A percentile compares a stretch with the other conserved stretches of the same genome.
Conservation (phyloP, 2,329 filamentous ascomycete species). For the Trichoderma sp. region DNA sequence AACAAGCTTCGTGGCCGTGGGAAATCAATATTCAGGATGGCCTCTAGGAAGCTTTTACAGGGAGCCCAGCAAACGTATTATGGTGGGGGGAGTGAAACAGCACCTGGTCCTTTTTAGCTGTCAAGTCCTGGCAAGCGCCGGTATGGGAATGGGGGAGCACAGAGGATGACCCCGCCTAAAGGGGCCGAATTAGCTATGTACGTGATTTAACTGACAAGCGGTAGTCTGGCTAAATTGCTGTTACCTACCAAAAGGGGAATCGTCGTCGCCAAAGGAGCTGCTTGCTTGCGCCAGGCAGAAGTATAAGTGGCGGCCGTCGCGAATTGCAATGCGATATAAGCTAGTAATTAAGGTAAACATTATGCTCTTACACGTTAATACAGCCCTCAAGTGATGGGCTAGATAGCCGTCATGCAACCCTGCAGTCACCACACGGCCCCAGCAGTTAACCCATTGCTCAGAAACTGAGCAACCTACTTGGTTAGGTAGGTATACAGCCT, state of each 20-base stretch:
- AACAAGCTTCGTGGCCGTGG: not conserved
- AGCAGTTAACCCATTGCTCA: not conserved
- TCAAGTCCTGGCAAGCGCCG: not conserved
- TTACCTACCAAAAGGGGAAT: constrained; percentile 23
- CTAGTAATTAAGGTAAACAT: constrained; percentile 24
- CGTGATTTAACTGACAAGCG: constrained; percentile 13
- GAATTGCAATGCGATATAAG: constrained; percentile 11
- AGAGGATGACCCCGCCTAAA: not conserved
- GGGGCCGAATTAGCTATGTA: not conserved
- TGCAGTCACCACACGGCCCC: not conserved
- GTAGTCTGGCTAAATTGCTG: not conserved
- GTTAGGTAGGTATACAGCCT: not conserved
- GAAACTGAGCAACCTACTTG: not conserved
- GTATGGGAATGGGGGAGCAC: not conserved
- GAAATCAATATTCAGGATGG: not conserved
- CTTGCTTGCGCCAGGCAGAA: constrained; percentile 3
- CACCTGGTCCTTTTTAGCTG: not conserved
- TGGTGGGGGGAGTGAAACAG: constrained; percentile 13
- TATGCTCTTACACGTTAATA: constrained; percentile 7
- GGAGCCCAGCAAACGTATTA: not conserved
- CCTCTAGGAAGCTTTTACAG: not conserved
- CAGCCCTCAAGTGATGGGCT: not conserved
- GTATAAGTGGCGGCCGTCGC: not conserved
- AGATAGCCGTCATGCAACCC: not conserved
- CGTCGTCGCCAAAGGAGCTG: not conserved